A percentile compares a stretch with the other conserved stretches of the same genome.
Evolutionary conservation across 352 stramenopile genomes (phyloP).

Genomic region (Pseudoperonospora humuli): DNA sequence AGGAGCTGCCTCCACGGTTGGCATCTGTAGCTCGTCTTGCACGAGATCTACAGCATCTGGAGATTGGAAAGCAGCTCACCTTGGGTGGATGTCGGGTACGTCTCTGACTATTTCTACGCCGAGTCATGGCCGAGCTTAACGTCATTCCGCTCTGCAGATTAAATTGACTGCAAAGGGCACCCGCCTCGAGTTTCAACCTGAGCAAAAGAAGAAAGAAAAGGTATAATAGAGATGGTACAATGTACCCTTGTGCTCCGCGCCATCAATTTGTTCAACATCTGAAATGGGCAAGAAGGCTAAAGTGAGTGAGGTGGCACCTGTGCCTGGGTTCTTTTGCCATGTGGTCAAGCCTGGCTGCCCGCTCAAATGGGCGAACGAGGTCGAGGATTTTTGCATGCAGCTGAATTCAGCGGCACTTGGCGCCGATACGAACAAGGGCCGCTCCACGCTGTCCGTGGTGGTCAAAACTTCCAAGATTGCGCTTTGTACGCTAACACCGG

Average conservation of each 20-base stretch:
- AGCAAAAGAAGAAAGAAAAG: constrained; percentile 10
- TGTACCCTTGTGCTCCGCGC: neutral
- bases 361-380: constrained; percentile 62
- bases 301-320: constrained; percentile 33
- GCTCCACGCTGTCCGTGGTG: constrained; percentile 67
- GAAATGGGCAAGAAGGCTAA: constrained; percentile 23
- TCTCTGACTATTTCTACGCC: no score
- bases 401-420: constrained; percentile 70
- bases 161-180: constrained; percentile 24
- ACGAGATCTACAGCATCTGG: constrained; percentile 35
- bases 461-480: constrained; percentile 67
- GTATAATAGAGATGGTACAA: neutral
- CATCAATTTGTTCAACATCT: constrained; percentile 3
- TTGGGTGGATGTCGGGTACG: constrained; percentile 58
- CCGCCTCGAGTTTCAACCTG: constrained; percentile 30
- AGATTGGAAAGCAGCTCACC: constrained; percentile 61
- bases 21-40: constrained; percentile 42
- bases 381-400: constrained; percentile 70
- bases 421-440: constrained; percentile 36
- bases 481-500: constrained; percentile 59
- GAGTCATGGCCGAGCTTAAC: no score
- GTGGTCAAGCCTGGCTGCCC: constrained; percentile 54
- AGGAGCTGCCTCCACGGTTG: constrained; percentile 49
- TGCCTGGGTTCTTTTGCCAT: constrained; percentile 77
- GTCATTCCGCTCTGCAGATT: no score